A percentile compares a stretch with the other conserved stretches of the same genome.
Conservation (phyloP, 1,284 basidiomycete genomes). For the Cutaneotrichosporon daszewskae region DNA sequence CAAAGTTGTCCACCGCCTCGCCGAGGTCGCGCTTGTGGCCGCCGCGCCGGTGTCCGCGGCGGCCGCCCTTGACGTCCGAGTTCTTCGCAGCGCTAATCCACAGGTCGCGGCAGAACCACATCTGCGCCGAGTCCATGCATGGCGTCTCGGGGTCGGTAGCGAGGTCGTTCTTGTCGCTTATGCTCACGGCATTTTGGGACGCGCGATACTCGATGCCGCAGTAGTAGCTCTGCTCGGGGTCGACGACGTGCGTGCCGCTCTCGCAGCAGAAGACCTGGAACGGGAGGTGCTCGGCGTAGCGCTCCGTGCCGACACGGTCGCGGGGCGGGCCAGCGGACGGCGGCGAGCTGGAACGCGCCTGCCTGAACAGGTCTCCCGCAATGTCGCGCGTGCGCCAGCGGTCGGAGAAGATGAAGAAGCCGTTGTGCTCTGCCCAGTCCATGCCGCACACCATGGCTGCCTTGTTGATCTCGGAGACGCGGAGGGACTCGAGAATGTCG, state of each 20-base stretch:
- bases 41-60: slow-evolving; percentile 14
- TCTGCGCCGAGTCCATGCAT: slow-evolving; percentile 87
- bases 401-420: slow-evolving; percentile 94
- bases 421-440: slow-evolving; percentile 97
- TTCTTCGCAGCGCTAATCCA: slow-evolving; percentile 75
- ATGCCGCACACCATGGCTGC: slow-evolving; percentile 96
- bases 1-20: slow-evolving; percentile 22
- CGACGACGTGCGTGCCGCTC: slow-evolving; percentile 88
- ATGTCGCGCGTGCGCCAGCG: slow-evolving; percentile 93
- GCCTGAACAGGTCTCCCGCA: slow-evolving; percentile 89
- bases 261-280: slow-evolving; percentile 98
- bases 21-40: slow-evolving; percentile 23
- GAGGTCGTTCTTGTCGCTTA: slow-evolving; percentile 58
- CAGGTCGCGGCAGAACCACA: slow-evolving; percentile 91
- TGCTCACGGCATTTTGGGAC: slow-evolving; percentile 70
- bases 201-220: slow-evolving; percentile 74
- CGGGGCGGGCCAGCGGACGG: slow-evolving; percentile 85
- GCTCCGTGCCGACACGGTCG: slow-evolving; percentile 67
- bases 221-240: slow-evolving; percentile 89
- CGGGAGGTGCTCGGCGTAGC: slow-evolving; percentile 82
- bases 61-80: background rate
- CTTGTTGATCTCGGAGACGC: slow-evolving; percentile 78
- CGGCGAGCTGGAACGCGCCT: slow-evolving; percentile 84
- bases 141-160: slow-evolving; percentile 64
- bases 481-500: slow-evolving; percentile 87